phyloP scores from a whole-genome alignment of 106 monocot species.

The Alisma plantagoaquatica region DNA sequence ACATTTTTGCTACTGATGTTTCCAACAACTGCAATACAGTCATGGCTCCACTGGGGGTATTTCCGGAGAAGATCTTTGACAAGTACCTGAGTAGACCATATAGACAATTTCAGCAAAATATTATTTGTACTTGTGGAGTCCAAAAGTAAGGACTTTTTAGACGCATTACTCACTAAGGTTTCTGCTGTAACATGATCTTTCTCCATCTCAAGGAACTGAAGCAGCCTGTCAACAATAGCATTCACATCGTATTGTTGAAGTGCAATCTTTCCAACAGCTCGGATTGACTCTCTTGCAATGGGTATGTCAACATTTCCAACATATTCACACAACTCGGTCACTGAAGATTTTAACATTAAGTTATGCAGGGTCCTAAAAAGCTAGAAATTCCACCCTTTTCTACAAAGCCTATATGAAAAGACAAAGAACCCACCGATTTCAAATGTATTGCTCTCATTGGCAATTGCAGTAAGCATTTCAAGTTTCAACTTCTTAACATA shows the following conservation, averaged over 20 bases:
- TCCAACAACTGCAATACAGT: conserved; percentile 98
- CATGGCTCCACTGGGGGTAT: conserved; percentile 99
- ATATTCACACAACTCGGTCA: conserved; percentile 98
- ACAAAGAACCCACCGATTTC: conserved; percentile 63
- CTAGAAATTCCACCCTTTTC: too few relatives aligned
- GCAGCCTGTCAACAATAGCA: conserved; percentile 97
- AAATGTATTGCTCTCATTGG: conserved; percentile 98
- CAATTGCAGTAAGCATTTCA: conserved; percentile 99
- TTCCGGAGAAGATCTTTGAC: conserved; percentile 96
- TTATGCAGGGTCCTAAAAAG: too few relatives aligned
- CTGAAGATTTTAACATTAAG: too few relatives aligned
- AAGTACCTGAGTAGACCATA: conserved; percentile 43
- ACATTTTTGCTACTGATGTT: conserved; percentile 98
- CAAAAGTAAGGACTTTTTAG: too few relatives aligned
- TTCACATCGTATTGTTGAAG: conserved; percentile 98
- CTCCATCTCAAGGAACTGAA: conserved; percentile 98
- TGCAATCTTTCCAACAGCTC: conserved; percentile 98
- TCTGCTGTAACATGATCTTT: conserved; percentile 99
- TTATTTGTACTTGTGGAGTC: too few relatives aligned
- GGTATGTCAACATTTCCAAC: conserved; percentile 95
- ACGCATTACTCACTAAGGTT: conserved; percentile 62
- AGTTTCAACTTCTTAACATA: conserved; percentile 98
- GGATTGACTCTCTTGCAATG: conserved; percentile 91
- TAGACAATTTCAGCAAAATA: too few relatives aligned
- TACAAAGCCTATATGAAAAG: neutral